phyloP scores from a whole-genome alignment of 2,329 filamentous ascomycete species.

The Beauveria scarabaeidicola region DNA sequence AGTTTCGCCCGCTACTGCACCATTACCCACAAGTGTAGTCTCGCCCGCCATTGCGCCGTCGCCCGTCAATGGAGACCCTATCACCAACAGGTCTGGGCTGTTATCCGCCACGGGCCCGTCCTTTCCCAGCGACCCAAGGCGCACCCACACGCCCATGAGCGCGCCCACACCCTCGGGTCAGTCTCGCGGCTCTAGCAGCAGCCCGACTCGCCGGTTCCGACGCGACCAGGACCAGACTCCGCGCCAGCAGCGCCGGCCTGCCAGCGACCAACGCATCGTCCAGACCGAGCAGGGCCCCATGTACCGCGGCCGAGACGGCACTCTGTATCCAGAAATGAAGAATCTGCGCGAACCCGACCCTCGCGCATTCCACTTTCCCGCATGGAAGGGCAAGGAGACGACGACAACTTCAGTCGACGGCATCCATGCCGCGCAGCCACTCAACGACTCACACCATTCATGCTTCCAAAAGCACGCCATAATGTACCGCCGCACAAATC shows the following conservation, averaged over 20 bases:
- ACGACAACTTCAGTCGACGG: slow-evolving; percentile 20
- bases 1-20: not conserved
- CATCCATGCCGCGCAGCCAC: slow-evolving; percentile 33
- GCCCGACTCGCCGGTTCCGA: slow-evolving; percentile 13
- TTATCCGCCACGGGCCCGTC: not conserved
- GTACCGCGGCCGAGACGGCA: slow-evolving; percentile 30
- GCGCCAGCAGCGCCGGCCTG: slow-evolving; percentile 13
- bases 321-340: slow-evolving; percentile 34
- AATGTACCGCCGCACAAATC: slow-evolving; percentile 42
- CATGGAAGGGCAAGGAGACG: slow-evolving; percentile 20
- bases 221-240: slow-evolving; percentile 16
- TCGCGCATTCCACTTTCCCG: slow-evolving; percentile 30
- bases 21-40: not conserved
- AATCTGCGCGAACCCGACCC: slow-evolving; percentile 26
- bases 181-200: slow-evolving; percentile 25
- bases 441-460: slow-evolving; percentile 35
- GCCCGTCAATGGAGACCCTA: not conserved
- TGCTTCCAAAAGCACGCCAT: slow-evolving; percentile 41
- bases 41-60: not conserved
- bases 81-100: not conserved
- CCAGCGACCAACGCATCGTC: slow-evolving; percentile 25
- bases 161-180: not conserved
- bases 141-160: slow-evolving; percentile 1
- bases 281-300: slow-evolving; percentile 25
- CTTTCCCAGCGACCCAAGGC: not conserved